Evolutionary conservation across 1,284 basidiomycete genomes (phyloP).

Genomic region (Acaromyces ingoldii): DNA sequence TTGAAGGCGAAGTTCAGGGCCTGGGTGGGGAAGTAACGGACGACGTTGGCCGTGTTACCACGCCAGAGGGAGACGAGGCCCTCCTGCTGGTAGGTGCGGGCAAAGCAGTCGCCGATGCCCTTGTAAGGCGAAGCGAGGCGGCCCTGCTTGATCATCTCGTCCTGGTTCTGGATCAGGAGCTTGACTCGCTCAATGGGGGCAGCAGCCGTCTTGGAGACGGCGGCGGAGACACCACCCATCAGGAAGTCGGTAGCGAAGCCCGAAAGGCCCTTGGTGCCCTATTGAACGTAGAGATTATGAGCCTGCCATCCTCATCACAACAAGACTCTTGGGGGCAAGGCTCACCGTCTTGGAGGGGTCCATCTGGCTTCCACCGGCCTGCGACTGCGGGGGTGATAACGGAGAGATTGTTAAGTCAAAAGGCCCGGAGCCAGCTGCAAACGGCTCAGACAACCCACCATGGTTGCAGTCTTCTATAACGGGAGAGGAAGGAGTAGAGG

Average conservation of each 20-base stretch:
- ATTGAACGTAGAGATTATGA: no score
- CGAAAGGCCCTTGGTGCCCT: slow-evolving; percentile 3
- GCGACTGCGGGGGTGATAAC: neutral
- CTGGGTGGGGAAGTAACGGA: slow-evolving; percentile 52
- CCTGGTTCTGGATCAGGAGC: slow-evolving; percentile 53
- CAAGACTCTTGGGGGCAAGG: no score
- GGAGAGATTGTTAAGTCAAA: no score
- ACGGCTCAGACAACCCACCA: no score
- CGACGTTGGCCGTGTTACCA: slow-evolving; percentile 52
- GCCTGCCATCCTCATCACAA: no score
- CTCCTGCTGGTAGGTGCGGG: slow-evolving; percentile 51
- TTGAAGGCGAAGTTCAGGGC: slow-evolving; percentile 52
- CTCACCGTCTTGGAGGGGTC: slow-evolving; percentile 7
- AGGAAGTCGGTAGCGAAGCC: slow-evolving; percentile 11
- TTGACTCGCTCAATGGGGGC: slow-evolving; percentile 52
- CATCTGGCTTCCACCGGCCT: neutral
- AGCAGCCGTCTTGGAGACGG: slow-evolving; percentile 52
- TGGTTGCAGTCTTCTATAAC: no score
- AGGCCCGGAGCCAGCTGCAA: no score
- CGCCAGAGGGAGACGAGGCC: slow-evolving; percentile 51
- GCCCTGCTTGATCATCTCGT: slow-evolving; percentile 53
- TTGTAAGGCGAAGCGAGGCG: slow-evolving; percentile 51
- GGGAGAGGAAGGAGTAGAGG: neutral
- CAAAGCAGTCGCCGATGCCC: slow-evolving; percentile 52
- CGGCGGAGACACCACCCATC: slow-evolving; percentile 52